These are phyloP conservation scores for Graphilbum fragrans DNA, from an alignment of 2,329 filamentous ascomycete species.

Conservation along the genomic window DNA sequence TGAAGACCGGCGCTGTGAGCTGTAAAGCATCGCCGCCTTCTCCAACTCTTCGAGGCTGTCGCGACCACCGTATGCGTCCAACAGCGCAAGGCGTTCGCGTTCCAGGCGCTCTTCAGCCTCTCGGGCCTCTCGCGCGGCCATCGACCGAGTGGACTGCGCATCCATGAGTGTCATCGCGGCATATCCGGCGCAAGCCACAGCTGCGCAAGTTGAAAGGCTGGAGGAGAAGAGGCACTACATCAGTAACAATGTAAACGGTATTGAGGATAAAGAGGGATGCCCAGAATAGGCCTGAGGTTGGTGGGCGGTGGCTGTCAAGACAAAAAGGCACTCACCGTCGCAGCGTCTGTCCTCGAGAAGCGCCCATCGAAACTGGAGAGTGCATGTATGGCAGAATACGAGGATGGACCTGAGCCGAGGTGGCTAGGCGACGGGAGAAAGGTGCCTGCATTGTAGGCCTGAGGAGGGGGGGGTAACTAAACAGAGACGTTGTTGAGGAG, in stretches of 20 bases:
- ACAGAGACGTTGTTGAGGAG: too few species aligned
- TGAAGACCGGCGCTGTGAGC: conserved; percentile 3
- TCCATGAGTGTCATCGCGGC: conserved; percentile 3
- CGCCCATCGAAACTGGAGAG: conserved; percentile 6
- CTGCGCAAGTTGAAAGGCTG: conserved; percentile 6
- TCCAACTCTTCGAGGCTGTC: conserved; percentile 18
- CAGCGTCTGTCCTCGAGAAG: background rate
- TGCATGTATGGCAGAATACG: conserved; percentile 18
- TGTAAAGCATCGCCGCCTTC: conserved; percentile 17
- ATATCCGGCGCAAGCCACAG: conserved; percentile 6
- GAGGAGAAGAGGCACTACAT: background rate
- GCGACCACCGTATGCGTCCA: conserved; percentile 20
- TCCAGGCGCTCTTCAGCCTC: conserved; percentile 3
- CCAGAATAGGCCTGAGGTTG: too few species aligned
- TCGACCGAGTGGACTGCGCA: background rate
- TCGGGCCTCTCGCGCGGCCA: background rate
- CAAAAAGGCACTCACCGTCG: conserved; percentile 2
- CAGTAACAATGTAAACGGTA: background rate
- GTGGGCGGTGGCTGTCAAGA: too few species aligned
- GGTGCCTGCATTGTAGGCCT: background rate
- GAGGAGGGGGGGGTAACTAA: too few species aligned
- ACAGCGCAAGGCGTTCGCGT: conserved; percentile 1
- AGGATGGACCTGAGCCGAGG: conserved; percentile 18
- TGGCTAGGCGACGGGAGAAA: conserved; percentile 7
- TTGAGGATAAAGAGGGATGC: background rate